Evolutionary conservation across 352 stramenopile genomes (phyloP).

Genomic region (Globisporangium spinosum): DNA sequence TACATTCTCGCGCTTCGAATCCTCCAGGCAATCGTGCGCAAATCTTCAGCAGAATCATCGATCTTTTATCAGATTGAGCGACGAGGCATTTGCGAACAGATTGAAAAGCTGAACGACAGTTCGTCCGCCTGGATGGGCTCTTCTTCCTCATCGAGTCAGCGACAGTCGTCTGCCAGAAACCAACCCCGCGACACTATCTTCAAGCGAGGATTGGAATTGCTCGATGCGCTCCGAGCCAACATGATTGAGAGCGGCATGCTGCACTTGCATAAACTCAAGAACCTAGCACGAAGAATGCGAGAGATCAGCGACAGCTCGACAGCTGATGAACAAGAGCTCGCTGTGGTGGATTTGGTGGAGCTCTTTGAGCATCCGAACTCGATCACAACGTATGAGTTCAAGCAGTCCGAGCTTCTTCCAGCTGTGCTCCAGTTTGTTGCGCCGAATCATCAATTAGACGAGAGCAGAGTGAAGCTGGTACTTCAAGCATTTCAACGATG

Average conservation of each 20-base stretch:
- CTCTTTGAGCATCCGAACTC: conserved; percentile 71
- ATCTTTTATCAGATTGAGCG: conserved; percentile 84
- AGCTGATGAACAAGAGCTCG: conserved; percentile 39
- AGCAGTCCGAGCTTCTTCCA: conserved; percentile 70
- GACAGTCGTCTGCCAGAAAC: conserved; percentile 11
- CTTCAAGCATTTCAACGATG: conserved; percentile 44
- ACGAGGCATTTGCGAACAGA: conserved; percentile 71
- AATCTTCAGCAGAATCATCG: conserved; percentile 47
- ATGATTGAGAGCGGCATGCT: conserved; percentile 77
- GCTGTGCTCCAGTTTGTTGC: conserved; percentile 56
- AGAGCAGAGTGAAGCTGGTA: conserved; percentile 31
- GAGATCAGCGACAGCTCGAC: conserved; percentile 28
- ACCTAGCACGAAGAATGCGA: conserved; percentile 58
- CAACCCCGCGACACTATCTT: conserved; percentile 47
- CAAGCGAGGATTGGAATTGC: conserved; percentile 39
- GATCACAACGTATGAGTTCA: conserved; percentile 85
- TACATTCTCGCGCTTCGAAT: conserved; percentile 75
- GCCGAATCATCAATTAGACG: conserved; percentile 29
- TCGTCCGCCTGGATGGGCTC: conserved; percentile 32
- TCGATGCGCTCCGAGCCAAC: conserved; percentile 55
- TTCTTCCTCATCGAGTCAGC: conserved; percentile 13
- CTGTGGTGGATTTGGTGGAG: conserved; percentile 69
- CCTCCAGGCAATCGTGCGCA: conserved; percentile 63
- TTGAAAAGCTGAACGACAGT: conserved; percentile 50
- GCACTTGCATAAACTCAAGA: conserved; percentile 70